Base-by-base conservation (phyloP, 495 filamentous ascomycete genomes). In the Clavariopsis aquatica region DNA sequence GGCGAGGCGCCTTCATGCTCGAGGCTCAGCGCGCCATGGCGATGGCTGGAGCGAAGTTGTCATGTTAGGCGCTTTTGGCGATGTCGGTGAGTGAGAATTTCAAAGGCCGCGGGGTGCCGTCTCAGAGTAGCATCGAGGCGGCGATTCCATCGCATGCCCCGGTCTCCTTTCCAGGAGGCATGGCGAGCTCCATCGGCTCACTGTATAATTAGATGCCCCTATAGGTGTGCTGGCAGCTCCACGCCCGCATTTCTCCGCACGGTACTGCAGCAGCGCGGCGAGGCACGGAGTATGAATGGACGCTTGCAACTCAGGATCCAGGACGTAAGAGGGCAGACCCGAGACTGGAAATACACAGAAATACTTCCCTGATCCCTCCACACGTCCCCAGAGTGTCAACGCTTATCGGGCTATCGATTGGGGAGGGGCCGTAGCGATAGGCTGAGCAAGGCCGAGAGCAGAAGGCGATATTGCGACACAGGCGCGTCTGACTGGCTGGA, bases 361-460 rank as follows among this genome's bases (percentile, higher is more conserved):
- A 7, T 22, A 26, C 28, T 38, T 17, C 24, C 57, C 28, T 52
- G 53, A 57, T 57, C 6, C 24, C 29, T 43, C 22, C 43, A 49
- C 41, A 17, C 51, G 34, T 59, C 22, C 38, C 56, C 56, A 47
- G 56, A 49, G 5, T 22, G 13, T 36, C 53, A 55, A 64, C 10
- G 47, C 54, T 60, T 59, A 59, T 65, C 62, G 55, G 47, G 45
- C 36, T 59, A 65, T 65, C 62, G 62, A 65, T 65, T 58, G 61
- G 24, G n/a, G 61, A 34, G 34, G 62, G 62, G 62, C 22, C 9
- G 47, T 12, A 34, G 27, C 29, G 62, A 59, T 64, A 57, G 61
- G 61, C 45, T 64, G 28, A 20, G 59, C 59, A 24, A 53, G 34
- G 24, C 26, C 52, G 41, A 17, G 28, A 20, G 15, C 20, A 41